phyloP scores from a whole-genome alignment of 2,329 filamentous ascomycete species.

The Diaporthe ilicicola region DNA sequence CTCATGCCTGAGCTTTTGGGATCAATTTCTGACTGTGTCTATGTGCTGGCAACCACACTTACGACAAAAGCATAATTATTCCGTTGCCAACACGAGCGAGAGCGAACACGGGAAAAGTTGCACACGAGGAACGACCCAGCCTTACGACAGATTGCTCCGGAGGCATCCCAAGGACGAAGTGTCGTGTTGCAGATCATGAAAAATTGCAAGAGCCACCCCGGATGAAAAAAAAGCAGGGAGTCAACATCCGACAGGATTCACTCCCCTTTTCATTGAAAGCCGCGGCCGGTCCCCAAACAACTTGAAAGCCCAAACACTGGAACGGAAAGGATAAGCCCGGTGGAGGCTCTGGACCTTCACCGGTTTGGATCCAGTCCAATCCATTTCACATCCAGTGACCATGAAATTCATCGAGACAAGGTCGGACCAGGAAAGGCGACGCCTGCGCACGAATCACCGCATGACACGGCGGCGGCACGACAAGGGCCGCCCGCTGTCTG shows the following conservation, averaged over 20 bases:
- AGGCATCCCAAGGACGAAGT: not conserved
- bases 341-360: constrained; percentile 4
- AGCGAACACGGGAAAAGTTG: constrained; percentile 21
- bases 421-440: constrained; percentile 16
- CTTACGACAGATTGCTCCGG: not conserved
- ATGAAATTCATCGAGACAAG: not conserved
- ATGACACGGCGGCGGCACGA: constrained; percentile 25
- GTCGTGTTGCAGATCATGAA: not conserved
- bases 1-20: not conserved
- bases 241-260: not conserved
- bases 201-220: not conserved
- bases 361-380: not conserved
- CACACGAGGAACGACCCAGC: not conserved
- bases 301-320: too few relatives aligned
- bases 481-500: constrained; percentile 17
- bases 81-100: constrained; percentile 2
- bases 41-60: constrained; percentile 2
- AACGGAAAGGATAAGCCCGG: not conserved
- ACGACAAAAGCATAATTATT: not conserved
- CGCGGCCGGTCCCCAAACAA: not conserved
- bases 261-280: not conserved
- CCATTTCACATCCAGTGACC: constrained; percentile 7
- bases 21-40: not conserved
- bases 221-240: not conserved
- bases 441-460: constrained; percentile 23